Percentiles rank a stretch among this genome's conserved stretches.
phyloP scores from a whole-genome alignment of 495 filamentous ascomycete species.

The Penicilliopsis zonata region DNA sequence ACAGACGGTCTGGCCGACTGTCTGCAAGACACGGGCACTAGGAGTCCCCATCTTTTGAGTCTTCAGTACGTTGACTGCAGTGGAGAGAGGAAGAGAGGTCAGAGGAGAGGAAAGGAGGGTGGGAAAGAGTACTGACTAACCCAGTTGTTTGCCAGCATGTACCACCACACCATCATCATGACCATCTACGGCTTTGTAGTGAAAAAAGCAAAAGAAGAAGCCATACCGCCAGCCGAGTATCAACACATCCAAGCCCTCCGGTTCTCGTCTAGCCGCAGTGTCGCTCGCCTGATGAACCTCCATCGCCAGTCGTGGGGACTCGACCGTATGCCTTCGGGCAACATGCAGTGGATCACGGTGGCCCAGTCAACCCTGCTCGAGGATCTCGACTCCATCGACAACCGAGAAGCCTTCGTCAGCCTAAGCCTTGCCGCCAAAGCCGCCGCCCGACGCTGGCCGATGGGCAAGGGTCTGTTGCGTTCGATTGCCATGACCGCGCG shows the following conservation, averaged over 20 bases:
- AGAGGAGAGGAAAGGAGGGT: no score
- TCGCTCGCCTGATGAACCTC: constrained; percentile 3
- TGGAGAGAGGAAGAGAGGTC: no score
- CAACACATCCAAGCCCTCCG: no score
- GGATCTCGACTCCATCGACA: constrained; percentile 5
- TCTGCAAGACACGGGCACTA: not conserved
- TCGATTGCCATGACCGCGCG: constrained; percentile 8
- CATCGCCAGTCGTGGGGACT: constrained; percentile 7
- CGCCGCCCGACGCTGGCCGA: constrained; percentile 9
- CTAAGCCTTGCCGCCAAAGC: constrained; percentile 5
- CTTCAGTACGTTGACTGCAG: not conserved
- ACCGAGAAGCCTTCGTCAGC: constrained; percentile 7
- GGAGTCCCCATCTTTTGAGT: not conserved
- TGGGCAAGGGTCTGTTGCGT: constrained; percentile 10
- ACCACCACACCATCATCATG: not conserved
- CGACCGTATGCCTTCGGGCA: constrained; percentile 4
- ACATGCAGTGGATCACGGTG: constrained; percentile 6
- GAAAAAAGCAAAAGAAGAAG: constrained; percentile 1
- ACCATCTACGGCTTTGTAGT: not conserved
- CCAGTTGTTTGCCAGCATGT: not conserved
- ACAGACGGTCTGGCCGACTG: not conserved
- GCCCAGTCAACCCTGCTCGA: constrained; percentile 9
- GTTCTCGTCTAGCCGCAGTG: no score
- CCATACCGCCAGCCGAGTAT: no score
- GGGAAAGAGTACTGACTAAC: not conserved